Base-by-base conservation (phyloP, 2,329 filamentous ascomycete species). In the Fusarium temperatum region DNA sequence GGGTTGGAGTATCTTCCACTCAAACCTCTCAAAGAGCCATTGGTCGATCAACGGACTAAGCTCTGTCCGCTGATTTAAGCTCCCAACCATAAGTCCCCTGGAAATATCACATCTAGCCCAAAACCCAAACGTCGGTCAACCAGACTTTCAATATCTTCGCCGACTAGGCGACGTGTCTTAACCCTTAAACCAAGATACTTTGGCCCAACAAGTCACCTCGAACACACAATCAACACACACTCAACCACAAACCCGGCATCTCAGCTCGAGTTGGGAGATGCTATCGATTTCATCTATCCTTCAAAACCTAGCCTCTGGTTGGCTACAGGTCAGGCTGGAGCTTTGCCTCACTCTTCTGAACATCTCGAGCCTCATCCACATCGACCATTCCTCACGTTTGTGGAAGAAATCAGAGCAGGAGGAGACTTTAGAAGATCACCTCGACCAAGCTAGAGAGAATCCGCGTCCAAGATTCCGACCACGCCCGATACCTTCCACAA, bases 161-260 rank as follows among this genome's bases (percentile, higher is more conserved):
- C 44, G 24, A 14, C 24, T 6, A 14, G 5, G 44, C 24, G 24
- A 26, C 24, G 24, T 45, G 44, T 26, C 24, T 45, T 18, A 8
- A 26, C 17, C 9, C 12, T 4, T 14, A 4, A 26, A 26, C 24
- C 18, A 26, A 14, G 44, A 4, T 4, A 5, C 22, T 6, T 45
- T 45, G 24, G 44, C 18, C 13, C 44, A 24, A 44, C 6, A 14
- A 26, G 18, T 14, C 44, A 20, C 8, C 18, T 20, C 9, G 12
- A 26, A 26, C 12, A 45, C 44, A 20, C 18, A 35, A 35, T 15
- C 32, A 35, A 35, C 14, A 35, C 32, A 15, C 32, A 8, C 32
- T 15, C 32, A 15, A 8, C 14, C 2, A 3, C 32, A 3, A 35
- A 1, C 14, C 14, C 32, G 32, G 14, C 7, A 6, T 1, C 22